phyloP scores from a whole-genome alignment of 2,329 filamentous ascomycete genomes.

The Dactylellina haptotyla region DNA sequence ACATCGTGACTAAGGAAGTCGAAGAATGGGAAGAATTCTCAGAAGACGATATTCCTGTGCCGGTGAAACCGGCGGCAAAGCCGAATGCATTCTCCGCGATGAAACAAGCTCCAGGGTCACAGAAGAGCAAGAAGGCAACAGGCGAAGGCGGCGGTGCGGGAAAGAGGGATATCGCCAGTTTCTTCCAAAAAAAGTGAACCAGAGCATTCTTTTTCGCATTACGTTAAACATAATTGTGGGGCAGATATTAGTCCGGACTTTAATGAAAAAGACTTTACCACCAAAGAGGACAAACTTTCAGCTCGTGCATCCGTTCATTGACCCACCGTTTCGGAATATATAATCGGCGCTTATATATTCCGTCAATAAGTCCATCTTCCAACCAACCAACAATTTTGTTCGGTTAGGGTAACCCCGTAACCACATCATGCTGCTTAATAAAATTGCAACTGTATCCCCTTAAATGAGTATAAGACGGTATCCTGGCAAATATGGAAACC shows the following conservation, averaged over 20 bases:
- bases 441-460: background rate
- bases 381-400: slow-evolving; percentile 10
- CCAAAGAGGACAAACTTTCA: background rate
- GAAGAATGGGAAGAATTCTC: slow-evolving; percentile 49
- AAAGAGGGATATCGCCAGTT: slow-evolving; percentile 49
- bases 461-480: background rate
- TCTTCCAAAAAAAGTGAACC: slow-evolving; percentile 43
- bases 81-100: slow-evolving; percentile 48
- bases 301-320: slow-evolving; percentile 1
- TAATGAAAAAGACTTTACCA: background rate
- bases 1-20: slow-evolving; percentile 67
- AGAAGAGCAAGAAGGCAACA: slow-evolving; percentile 45
- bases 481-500: background rate
- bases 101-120: slow-evolving; percentile 48
- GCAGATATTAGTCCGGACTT: background rate
- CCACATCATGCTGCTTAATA: background rate
- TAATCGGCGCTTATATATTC: slow-evolving; percentile 7
- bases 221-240: slow-evolving; percentile 1
- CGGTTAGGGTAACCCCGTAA: background rate
- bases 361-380: background rate
- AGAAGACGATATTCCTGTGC: slow-evolving; percentile 43
- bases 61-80: slow-evolving; percentile 42
- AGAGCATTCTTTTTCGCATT: background rate
- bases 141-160: slow-evolving; percentile 17
- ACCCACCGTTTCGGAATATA: background rate